Conservation (phyloP, 495 filamentous ascomycete genomes). For the Penicillium bialowiezense region DNA sequence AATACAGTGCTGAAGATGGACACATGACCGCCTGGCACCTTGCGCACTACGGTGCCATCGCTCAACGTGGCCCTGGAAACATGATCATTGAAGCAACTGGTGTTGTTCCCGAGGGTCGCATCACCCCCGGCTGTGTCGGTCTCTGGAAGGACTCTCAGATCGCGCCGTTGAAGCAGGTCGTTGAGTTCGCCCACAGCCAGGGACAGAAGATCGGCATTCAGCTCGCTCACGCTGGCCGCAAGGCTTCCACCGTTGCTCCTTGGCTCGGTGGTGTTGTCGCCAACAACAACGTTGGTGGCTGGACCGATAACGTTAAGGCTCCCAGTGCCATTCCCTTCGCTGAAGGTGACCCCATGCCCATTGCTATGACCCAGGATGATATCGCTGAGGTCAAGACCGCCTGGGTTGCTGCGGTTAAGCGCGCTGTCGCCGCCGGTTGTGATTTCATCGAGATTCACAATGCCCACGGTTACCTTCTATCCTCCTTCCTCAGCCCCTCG, state of each 20-base stretch:
- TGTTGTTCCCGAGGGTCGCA: constrained; percentile 69
- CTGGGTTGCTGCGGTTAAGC: constrained; percentile 52
- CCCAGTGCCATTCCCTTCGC: constrained; percentile 56
- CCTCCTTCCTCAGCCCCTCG: constrained; percentile 62
- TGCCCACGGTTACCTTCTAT: constrained; percentile 65
- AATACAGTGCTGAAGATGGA: constrained; percentile 65
- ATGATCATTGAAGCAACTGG: constrained; percentile 72
- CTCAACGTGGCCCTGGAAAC: constrained; percentile 64
- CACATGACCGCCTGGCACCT: constrained; percentile 63
- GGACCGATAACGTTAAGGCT: constrained; percentile 56
- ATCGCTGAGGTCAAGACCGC: constrained; percentile 57
- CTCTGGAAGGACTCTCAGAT: constrained; percentile 76
- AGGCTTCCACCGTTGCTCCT: constrained; percentile 66
- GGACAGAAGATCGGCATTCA: constrained; percentile 71
- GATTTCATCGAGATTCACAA: constrained; percentile 60
- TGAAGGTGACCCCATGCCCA: constrained; percentile 48
- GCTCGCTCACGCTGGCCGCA: constrained; percentile 73
- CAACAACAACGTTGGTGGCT: constrained; percentile 56
- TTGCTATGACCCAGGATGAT: constrained; percentile 53
- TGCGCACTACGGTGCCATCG: constrained; percentile 56
- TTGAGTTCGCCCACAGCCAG: constrained; percentile 72
- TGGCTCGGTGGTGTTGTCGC: constrained; percentile 56
- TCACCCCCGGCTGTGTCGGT: constrained; percentile 69
- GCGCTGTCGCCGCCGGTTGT: constrained; percentile 56
- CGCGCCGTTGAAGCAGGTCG: constrained; percentile 54